Conservation (phyloP, 2,329 filamentous ascomycete genomes). For the Pseudogymnoascus verrucosus region DNA sequence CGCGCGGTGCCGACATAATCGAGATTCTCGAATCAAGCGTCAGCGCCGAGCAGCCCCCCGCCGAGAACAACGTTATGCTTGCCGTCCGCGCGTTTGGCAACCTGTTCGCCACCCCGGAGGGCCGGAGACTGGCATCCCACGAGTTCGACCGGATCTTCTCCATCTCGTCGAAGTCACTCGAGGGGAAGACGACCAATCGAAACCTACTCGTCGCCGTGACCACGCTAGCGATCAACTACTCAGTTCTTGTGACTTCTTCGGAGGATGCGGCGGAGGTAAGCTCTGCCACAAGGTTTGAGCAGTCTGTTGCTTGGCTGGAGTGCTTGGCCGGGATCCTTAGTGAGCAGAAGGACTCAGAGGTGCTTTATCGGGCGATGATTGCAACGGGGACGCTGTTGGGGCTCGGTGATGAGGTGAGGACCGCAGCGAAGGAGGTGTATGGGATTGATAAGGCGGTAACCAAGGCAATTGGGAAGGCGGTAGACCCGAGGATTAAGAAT, state of each 20-base stretch:
- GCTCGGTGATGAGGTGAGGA: slow-evolving; percentile 46
- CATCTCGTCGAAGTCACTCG: slow-evolving; percentile 52
- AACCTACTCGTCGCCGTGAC: slow-evolving; percentile 77
- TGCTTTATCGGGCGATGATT: slow-evolving; percentile 73
- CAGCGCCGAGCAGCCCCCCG: slow-evolving; percentile 50
- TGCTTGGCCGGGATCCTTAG: slow-evolving; percentile 56
- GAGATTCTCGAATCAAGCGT: slow-evolving; percentile 49
- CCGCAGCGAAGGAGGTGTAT: slow-evolving; percentile 49
- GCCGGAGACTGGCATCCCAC: slow-evolving; percentile 54
- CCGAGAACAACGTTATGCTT: slow-evolving; percentile 82
- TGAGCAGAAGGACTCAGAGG: slow-evolving; percentile 68
- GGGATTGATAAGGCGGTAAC: slow-evolving; percentile 40
- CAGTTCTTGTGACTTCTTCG: slow-evolving; percentile 56
- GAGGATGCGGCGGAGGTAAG: slow-evolving; percentile 14
- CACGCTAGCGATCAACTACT: slow-evolving; percentile 77
- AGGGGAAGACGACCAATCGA: slow-evolving; percentile 60
- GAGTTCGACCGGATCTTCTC: slow-evolving; percentile 43
- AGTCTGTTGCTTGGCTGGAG: slow-evolving; percentile 42
- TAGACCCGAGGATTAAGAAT: slow-evolving; percentile 52
- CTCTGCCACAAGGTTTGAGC: slow-evolving; percentile 34
- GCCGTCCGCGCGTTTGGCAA: slow-evolving; percentile 74
- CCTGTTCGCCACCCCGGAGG: slow-evolving; percentile 67
- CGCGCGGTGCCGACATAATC: slow-evolving; percentile 49
- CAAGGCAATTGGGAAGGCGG: slow-evolving; percentile 42
- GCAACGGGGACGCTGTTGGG: slow-evolving; percentile 71